Base-by-base conservation (phyloP, 163 green algal species). In the Chloroidium sp. region DNA sequence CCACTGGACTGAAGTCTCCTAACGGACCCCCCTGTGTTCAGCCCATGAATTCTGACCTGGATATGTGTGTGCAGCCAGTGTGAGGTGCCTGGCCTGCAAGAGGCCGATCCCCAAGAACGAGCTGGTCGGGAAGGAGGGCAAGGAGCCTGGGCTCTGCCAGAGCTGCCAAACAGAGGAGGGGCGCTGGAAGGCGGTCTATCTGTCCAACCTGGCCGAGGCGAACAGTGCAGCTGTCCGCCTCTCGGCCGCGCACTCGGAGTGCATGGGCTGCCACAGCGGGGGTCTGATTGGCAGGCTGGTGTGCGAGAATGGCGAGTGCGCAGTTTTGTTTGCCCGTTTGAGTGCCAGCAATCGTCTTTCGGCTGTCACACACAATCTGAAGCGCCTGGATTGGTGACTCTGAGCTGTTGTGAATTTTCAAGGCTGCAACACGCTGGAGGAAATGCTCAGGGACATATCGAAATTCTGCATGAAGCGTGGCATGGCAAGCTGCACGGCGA, bases 261-360 rank as follows among this genome's bases (percentile, higher is more conserved):
- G 91, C 80, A 69, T 80, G 61, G 69, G 67, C 10, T 95, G 92
- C 81, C 86, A 94, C 81, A 92, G 84, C 75, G 91, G 90, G 1
- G 84, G 84, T 2, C 68, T 82, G 2, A 74, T 81, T n/a, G 83
- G 85, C 10, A 13, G 74, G 0, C 79, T 95, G 2, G 62, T 92
- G 12, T 96, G 92, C 78, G 85, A 88, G 4, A 96, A 94, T 69
- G 82, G 83, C 1, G 92, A 95, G 79, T 95, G 92, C 83, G 79
- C 83, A 6, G 82, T 92, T 57, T 8, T 92, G n/a, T 95, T 91
- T 76, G 79, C 79, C 10, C 84, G 90, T 0, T 6, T 90, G 58
- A 79, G 61, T 76, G n/a, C 78, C 3, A 0, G 36, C 62, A 59
- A 61, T 8, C 74, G 79, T 2, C 61, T 81, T 2, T 14, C 14